Conservation (phyloP, 768 basidiomycete species). For the Rhizopogon sp. region DNA sequence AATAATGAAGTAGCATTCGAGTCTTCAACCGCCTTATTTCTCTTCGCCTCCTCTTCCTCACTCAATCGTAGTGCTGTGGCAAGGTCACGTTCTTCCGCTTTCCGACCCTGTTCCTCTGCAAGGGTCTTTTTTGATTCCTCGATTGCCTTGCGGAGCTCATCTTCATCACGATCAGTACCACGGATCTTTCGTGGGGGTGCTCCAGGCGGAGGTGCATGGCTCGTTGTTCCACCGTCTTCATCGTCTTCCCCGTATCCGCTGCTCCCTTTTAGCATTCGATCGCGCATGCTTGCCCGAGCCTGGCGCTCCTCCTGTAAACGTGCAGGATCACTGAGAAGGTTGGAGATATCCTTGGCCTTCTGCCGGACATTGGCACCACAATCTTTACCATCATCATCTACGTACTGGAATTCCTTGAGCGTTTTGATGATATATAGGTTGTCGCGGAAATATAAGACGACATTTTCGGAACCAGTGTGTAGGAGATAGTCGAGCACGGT, state of each 20-base stretch:
- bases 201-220: conserved; percentile 1
- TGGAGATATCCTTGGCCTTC: conserved; percentile 98
- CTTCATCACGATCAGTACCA: conserved; percentile 55
- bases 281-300: conserved; percentile 85
- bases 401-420: conserved; percentile 94
- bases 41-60: conserved; percentile 82
- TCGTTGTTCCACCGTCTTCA: conserved; percentile 12
- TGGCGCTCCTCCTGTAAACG: conserved; percentile 84
- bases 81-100: conserved; percentile 78
- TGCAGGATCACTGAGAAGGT: conserved; percentile 80
- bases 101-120: conserved; percentile 60
- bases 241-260: conserved; percentile 38
- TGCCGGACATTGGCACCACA: conserved; percentile 97
- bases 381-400: conserved; percentile 95
- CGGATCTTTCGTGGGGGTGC: conserved; percentile 16
- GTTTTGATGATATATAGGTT: conserved; percentile 98
- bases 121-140: conserved; percentile 80
- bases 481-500: conserved; percentile 94
- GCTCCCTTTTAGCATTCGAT: conserved; percentile 79
- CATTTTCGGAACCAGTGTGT: conserved; percentile 96
- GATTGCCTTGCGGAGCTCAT: conserved; percentile 81
- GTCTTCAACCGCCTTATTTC: conserved; percentile 67
- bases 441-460: conserved; percentile 96
- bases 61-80: conserved; percentile 79
- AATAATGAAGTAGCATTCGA: conserved; percentile 74